Evolutionary conservation across 2,329 filamentous ascomycete species (phyloP).

Genomic region (Westerdykella ornata): DNA sequence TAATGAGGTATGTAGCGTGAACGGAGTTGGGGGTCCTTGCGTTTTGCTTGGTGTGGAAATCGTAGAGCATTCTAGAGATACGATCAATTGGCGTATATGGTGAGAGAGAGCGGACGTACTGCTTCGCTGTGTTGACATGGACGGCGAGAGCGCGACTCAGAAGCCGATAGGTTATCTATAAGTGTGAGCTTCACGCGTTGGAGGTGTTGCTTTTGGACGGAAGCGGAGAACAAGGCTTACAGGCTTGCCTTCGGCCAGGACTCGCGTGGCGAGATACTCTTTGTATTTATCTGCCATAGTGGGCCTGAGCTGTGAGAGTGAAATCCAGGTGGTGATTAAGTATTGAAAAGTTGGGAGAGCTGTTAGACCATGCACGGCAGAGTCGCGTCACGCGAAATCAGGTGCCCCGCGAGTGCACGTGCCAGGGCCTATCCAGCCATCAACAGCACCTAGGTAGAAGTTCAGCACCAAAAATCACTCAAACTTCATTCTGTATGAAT

Average conservation of each 20-base stretch:
- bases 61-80: slow-evolving; percentile 66
- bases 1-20: slow-evolving; percentile 89
- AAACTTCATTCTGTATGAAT: slow-evolving; percentile 3
- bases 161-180: slow-evolving; percentile 76
- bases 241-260: slow-evolving; percentile 68
- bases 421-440: slow-evolving; percentile 6
- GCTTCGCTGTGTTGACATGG: slow-evolving; percentile 81
- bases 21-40: slow-evolving; percentile 64
- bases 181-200: slow-evolving; percentile 8
- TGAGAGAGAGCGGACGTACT: slow-evolving; percentile 50
- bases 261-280: slow-evolving; percentile 65
- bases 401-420: slow-evolving; percentile 15
- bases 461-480: background rate
- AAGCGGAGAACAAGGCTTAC: slow-evolving; percentile 43
- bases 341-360: slow-evolving; percentile 4
- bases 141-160: slow-evolving; percentile 77
- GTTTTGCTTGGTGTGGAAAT: slow-evolving; percentile 76
- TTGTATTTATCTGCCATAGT: slow-evolving; percentile 52
- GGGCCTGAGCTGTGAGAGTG: slow-evolving; percentile 1
- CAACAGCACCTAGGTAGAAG: background rate
- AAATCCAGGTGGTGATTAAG: no score
- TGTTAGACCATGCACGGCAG: slow-evolving; percentile 2
- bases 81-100: background rate
- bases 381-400: slow-evolving; percentile 23
- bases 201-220: background rate